Conservation (phyloP, 176 grass and related monocot species). For the Canna indica region DNA sequence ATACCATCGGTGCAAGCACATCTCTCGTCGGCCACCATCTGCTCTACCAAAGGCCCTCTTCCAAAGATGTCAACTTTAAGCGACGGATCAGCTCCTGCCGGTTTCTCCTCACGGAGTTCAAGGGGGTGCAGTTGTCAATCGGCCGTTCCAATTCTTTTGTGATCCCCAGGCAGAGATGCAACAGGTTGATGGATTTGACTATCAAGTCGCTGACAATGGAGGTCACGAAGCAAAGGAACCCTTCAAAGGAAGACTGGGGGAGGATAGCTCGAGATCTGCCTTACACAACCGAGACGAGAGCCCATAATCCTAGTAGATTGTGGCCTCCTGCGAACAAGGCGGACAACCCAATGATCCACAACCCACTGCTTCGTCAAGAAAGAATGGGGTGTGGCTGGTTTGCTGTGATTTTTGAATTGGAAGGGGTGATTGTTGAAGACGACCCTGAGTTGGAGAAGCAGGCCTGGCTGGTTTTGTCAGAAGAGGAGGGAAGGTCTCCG, state of each 20-base stretch:
- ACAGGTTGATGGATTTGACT: slow-evolving; percentile 21
- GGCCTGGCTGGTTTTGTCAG: slow-evolving; percentile 55
- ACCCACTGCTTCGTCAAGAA: slow-evolving; percentile 65
- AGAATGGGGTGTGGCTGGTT: slow-evolving; percentile 94
- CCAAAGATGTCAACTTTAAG: slow-evolving; percentile 25
- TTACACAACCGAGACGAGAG: slow-evolving; percentile 27
- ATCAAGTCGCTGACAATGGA: slow-evolving; percentile 45
- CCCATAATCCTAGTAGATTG: slow-evolving; percentile 24
- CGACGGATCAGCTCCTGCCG: slow-evolving; percentile 26
- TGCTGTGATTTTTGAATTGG: slow-evolving; percentile 83
- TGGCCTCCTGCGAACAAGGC: slow-evolving; percentile 72
- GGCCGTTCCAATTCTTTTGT: slow-evolving; percentile 18
- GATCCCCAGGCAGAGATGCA: slow-evolving; percentile 10
- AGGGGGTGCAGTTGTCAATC: slow-evolving; percentile 5
- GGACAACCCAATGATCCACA: slow-evolving; percentile 61
- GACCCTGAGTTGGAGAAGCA: slow-evolving; percentile 50
- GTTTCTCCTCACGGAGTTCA: background rate
- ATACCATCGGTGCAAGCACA: slow-evolving; percentile 72
- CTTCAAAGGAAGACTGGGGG: slow-evolving; percentile 27
- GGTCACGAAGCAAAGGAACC: slow-evolving; percentile 47
- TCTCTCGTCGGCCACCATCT: slow-evolving; percentile 49
- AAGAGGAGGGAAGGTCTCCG: slow-evolving; percentile 71
- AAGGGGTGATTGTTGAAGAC: slow-evolving; percentile 82
- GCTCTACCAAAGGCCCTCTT: slow-evolving; percentile 35
- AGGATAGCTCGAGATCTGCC: slow-evolving; percentile 37